Evolutionary conservation across 1,139 yeast genomes (phyloP).

Genomic region (Pichia sp.): DNA sequence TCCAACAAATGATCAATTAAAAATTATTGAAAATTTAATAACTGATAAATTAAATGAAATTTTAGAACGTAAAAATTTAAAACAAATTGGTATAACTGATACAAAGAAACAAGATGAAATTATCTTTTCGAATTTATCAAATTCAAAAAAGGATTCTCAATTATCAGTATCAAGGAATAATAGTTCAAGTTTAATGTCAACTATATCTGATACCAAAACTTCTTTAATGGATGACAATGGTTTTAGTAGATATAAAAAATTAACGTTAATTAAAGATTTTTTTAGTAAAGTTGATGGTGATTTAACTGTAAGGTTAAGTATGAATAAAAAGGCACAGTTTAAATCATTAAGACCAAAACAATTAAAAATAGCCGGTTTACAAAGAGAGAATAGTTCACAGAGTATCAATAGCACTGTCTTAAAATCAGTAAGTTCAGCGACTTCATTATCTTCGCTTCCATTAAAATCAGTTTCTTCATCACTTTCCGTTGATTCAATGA

Average conservation of each 20-base stretch:
- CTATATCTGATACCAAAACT: slow-evolving; percentile 4
- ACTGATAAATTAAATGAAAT: slow-evolving; percentile 15
- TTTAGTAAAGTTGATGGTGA: slow-evolving; percentile 19
- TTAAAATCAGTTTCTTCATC: too few relatives aligned
- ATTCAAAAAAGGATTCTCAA: slow-evolving; percentile 9
- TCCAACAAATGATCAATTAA: slow-evolving; percentile 17
- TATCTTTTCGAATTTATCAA: slow-evolving; percentile 11
- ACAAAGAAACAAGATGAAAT: slow-evolving; percentile 14
- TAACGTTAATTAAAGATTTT: slow-evolving; percentile 11
- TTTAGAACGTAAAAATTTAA: slow-evolving; percentile 13
- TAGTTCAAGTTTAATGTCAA: slow-evolving; percentile 1
- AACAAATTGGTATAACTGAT: slow-evolving; percentile 19
- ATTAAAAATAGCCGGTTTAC: slow-evolving; percentile 1
- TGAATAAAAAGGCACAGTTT: slow-evolving; percentile 12
- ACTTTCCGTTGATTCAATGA: slow-evolving; percentile 2
- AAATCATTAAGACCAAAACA: slow-evolving; percentile 16
- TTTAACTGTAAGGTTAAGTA: slow-evolving; percentile 7
- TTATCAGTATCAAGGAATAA: neutral
- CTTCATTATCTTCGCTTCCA: too few relatives aligned
- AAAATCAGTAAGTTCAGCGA: neutral
- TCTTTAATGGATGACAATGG: slow-evolving; percentile 1
- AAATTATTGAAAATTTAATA: slow-evolving; percentile 16
- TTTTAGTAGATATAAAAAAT: slow-evolving; percentile 4
- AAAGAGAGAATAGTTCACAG: neutral
- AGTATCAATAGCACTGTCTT: too few relatives aligned